Evolutionary conservation across 2,329 filamentous ascomycete species (phyloP).

Genomic region (Penicillium sp.): DNA sequence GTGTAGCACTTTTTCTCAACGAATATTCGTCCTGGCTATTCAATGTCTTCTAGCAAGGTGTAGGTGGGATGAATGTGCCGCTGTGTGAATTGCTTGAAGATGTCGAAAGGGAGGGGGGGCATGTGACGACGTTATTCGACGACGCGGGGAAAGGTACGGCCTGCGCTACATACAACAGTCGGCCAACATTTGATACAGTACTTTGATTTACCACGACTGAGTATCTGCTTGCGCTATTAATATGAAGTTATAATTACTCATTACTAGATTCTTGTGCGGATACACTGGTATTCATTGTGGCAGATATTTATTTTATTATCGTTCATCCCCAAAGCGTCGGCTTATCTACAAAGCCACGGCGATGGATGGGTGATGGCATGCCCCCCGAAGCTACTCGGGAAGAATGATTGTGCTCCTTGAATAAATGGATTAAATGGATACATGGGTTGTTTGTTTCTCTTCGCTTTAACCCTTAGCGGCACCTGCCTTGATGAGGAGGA

Average conservation of each 20-base stretch:
- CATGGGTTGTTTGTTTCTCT: neutral
- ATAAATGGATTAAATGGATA: constrained; percentile 1
- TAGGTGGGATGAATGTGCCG: neutral
- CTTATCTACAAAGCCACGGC: neutral
- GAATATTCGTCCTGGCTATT: neutral
- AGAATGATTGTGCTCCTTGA: neutral
- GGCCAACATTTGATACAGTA: no score
- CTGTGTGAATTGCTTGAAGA: constrained; percentile 20
- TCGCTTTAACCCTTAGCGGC: constrained; percentile 42
- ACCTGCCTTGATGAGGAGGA: constrained; percentile 75
- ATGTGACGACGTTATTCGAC: constrained; percentile 8
- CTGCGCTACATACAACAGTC: neutral
- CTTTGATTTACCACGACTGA: neutral
- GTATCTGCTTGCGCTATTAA: neutral
- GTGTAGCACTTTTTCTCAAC: neutral
- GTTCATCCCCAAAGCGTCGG: neutral
- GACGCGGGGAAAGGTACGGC: constrained; percentile 25
- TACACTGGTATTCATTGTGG: constrained; percentile 1
- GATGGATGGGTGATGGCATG: neutral
- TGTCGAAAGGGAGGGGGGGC: constrained; percentile 9
- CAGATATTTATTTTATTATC: constrained; percentile 9
- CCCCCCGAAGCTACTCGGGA: neutral
- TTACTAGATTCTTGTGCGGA: neutral
- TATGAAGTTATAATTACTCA: neutral
- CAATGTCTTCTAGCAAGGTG: neutral